phyloP scores from a whole-genome alignment of 2,329 filamentous ascomycete genomes.

The Rutstroemia sp. region DNA sequence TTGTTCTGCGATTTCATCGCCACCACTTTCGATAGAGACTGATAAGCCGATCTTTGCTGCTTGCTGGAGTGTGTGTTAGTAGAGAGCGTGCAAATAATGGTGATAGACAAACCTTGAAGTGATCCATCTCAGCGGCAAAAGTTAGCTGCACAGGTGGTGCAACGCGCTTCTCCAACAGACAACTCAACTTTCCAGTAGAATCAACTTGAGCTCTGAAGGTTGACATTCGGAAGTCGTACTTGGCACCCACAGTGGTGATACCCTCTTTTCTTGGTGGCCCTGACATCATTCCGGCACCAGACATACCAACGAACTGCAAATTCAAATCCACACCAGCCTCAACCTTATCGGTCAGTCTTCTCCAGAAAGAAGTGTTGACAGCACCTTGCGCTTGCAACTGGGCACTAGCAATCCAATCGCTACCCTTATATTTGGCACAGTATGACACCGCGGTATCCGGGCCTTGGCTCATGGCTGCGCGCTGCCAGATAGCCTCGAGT shows the following conservation, averaged over 20 bases:
- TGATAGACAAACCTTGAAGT: constrained; percentile 67
- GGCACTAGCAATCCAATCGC: constrained; percentile 87
- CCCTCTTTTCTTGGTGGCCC: constrained; percentile 75
- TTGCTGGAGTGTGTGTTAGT: constrained; percentile 54
- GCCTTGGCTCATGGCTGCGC: constrained; percentile 71
- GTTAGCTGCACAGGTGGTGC: constrained; percentile 88
- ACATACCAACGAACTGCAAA: constrained; percentile 66
- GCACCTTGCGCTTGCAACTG: constrained; percentile 77
- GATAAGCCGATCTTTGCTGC: constrained; percentile 90
- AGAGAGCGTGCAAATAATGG: not conserved
- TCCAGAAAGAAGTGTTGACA: constrained; percentile 90
- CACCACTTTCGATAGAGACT: constrained; percentile 80
- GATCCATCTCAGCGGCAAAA: constrained; percentile 94
- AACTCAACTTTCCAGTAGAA: constrained; percentile 87
- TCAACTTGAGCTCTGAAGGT: constrained; percentile 95
- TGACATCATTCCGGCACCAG: constrained; percentile 63
- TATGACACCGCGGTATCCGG: constrained; percentile 92
- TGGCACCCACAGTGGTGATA: constrained; percentile 83
- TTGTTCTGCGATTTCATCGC: constrained; percentile 82
- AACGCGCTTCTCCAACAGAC: constrained; percentile 90
- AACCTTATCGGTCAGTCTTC: constrained; percentile 84
- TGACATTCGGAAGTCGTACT: constrained; percentile 96
- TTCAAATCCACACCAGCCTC: constrained; percentile 95
- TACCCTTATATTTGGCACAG: constrained; percentile 81
- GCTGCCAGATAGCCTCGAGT: constrained; percentile 90